phyloP scores from a whole-genome alignment of 257 asterid genomes.

The Catharanthus roseus region DNA sequence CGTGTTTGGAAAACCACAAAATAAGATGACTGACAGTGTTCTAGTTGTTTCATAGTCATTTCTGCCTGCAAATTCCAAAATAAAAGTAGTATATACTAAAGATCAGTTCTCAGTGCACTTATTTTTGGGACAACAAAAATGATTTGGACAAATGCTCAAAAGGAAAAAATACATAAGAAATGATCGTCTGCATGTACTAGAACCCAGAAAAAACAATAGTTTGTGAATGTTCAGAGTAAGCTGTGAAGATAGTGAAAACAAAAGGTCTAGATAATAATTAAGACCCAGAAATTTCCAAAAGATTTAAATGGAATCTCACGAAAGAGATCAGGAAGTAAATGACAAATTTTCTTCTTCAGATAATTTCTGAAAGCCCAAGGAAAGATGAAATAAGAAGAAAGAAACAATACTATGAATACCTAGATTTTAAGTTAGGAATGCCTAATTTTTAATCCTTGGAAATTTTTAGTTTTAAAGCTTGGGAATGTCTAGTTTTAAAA shows the following conservation, averaged over 20 bases:
- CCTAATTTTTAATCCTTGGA: too few species aligned
- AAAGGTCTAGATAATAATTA: not conserved
- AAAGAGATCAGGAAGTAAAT: not conserved
- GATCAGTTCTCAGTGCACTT: not conserved
- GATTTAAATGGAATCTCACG: not conserved
- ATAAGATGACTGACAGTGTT: too few species aligned
- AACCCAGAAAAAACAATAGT: too few species aligned
- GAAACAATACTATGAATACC: not conserved
- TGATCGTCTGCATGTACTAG: too few species aligned
- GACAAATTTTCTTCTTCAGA: not conserved
- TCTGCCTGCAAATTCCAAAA: constrained; percentile 58
- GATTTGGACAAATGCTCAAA: not conserved
- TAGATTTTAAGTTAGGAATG: too few species aligned
- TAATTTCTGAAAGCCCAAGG: not conserved
- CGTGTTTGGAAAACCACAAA: too few species aligned
- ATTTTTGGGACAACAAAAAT: not conserved
- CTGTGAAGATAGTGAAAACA: not conserved
- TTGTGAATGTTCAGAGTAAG: too few species aligned
- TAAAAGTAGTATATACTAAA: not conserved
- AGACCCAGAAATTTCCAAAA: not conserved
- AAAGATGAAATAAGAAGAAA: not conserved
- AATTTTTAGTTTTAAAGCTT: too few species aligned
- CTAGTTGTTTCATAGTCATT: constrained; percentile 85
- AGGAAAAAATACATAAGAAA: not conserved
- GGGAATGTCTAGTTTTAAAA: too few species aligned